Conservation (phyloP, 2,329 filamentous ascomycete species). For the Hansfordia pulvinata region DNA sequence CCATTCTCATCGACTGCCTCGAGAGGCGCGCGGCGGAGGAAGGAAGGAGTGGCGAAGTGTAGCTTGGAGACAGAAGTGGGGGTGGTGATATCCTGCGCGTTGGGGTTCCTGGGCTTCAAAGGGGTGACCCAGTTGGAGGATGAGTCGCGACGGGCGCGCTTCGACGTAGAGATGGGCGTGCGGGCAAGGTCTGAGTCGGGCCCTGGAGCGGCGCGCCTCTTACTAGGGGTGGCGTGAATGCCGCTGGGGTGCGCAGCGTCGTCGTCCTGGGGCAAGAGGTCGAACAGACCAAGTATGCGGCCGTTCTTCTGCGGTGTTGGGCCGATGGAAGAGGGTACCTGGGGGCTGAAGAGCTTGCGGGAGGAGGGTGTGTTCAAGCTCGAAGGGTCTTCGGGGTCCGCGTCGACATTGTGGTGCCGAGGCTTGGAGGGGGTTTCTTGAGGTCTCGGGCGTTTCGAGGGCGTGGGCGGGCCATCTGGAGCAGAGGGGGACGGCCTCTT, state of each 20-base stretch:
- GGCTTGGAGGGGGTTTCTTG: constrained; percentile 31
- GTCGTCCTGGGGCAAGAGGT: constrained; percentile 43
- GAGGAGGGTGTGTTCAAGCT: constrained; percentile 40
- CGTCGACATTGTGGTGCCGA: constrained; percentile 12
- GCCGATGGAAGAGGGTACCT: constrained; percentile 48
- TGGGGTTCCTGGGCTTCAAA: constrained; percentile 31
- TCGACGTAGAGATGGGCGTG: constrained; percentile 42
- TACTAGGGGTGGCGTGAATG: constrained; percentile 32
- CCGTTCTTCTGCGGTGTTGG: constrained; percentile 74
- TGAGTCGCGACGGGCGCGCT: constrained; percentile 44
- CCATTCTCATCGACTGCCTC: constrained; percentile 42
- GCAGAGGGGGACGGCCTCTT: constrained; percentile 7
- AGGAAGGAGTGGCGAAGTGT: constrained; percentile 57
- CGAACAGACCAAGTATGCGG: constrained; percentile 64
- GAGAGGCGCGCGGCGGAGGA: constrained; percentile 42
- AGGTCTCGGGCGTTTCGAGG: constrained; percentile 35
- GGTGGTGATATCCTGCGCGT: constrained; percentile 23
- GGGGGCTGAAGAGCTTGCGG: constrained; percentile 46
- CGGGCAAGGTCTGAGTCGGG: too few species aligned
- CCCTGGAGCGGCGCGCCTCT: constrained; percentile 17
- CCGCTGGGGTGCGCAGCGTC: constrained; percentile 34
- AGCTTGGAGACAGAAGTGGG: constrained; percentile 39
- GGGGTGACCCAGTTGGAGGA: constrained; percentile 64
- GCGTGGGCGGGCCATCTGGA: constrained; percentile 27
- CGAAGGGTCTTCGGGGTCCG: too few species aligned